Evolutionary conservation across 73 alveolate species (phyloP).

Genomic region (Blepharisma japonicum): DNA sequence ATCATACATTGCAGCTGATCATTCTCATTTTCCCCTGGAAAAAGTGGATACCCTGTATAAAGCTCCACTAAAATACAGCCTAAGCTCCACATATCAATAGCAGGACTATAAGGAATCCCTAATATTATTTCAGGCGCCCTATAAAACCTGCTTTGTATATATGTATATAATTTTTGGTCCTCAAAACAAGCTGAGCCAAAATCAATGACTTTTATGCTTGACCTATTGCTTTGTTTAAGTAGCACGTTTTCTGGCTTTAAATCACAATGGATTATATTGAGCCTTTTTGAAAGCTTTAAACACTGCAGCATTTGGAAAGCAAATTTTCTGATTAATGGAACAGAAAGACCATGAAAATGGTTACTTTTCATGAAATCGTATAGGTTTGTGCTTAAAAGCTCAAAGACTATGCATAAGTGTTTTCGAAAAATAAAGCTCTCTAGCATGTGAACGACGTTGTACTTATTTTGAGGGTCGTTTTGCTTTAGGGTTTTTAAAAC

Average conservation of each 20-base stretch:
- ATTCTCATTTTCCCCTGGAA: slow-evolving; percentile 84
- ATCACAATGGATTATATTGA: slow-evolving; percentile 86
- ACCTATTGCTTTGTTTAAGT: slow-evolving; percentile 56
- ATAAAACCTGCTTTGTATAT: slow-evolving; percentile 64
- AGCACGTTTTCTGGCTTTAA: slow-evolving; percentile 91
- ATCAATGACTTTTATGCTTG: slow-evolving; percentile 83
- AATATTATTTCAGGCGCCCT: slow-evolving; percentile 72
- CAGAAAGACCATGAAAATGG: slow-evolving; percentile 68
- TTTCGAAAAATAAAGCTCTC: slow-evolving; percentile 55
- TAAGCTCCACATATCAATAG: slow-evolving; percentile 67
- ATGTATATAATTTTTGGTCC: slow-evolving; percentile 60
- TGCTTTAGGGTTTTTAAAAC: slow-evolving; percentile 37
- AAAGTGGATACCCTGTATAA: slow-evolving; percentile 62
- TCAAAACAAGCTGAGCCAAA: slow-evolving; percentile 79
- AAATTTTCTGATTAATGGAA: slow-evolving; percentile 71
- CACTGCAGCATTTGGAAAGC: slow-evolving; percentile 78
- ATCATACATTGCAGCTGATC: slow-evolving; percentile 75
- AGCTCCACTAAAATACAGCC: slow-evolving; percentile 68
- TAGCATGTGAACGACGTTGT: slow-evolving; percentile 54
- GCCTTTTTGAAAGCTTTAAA: slow-evolving; percentile 54
- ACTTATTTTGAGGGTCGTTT: slow-evolving; percentile 42
- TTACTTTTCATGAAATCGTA: slow-evolving; percentile 72
- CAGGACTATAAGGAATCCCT: slow-evolving; percentile 52
- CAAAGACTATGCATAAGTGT: slow-evolving; percentile 75
- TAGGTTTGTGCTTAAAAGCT: slow-evolving; percentile 63